Conservation (phyloP, 1,284 basidiomycete species). For the Malassezia sp. region DNA sequence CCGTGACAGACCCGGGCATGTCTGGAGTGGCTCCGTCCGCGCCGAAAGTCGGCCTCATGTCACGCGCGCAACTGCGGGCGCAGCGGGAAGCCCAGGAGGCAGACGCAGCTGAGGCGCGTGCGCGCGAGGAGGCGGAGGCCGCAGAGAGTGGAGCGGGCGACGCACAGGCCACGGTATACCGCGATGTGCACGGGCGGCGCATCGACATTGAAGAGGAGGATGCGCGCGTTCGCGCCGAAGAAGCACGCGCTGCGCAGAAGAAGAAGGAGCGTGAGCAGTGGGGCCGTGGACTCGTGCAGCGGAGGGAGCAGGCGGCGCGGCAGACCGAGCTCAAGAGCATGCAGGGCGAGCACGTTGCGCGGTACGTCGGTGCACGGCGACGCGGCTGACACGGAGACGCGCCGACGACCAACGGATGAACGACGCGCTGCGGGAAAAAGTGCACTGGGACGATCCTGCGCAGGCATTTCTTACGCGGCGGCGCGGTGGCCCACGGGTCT, state of each 20-base stretch:
- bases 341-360: constrained; percentile 1
- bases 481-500: constrained; percentile 5
- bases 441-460: constrained; percentile 89
- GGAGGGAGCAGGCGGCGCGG: constrained; percentile 59
- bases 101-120: constrained; percentile 47
- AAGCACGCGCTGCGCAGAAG: constrained; percentile 46
- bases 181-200: constrained; percentile 73
- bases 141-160: constrained; percentile 52
- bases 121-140: constrained; percentile 48
- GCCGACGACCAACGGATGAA: constrained; percentile 78
- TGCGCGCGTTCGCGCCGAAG: constrained; percentile 52
- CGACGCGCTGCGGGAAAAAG: constrained; percentile 63
- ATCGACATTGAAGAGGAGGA: constrained; percentile 78
- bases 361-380: constrained; percentile 3
- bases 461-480: constrained; percentile 74
- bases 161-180: constrained; percentile 76
- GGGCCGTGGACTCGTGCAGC: constrained; percentile 68
- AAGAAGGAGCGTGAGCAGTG: constrained; percentile 86
- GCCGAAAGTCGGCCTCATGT: constrained; percentile 6
- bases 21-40: background rate
- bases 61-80: constrained; percentile 11
- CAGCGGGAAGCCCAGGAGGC: constrained; percentile 16
- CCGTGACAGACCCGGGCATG: no score
- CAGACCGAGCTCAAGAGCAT: constrained; percentile 10
- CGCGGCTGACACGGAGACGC: constrained; percentile 45